Evolutionary conservation across 2,329 filamentous ascomycete species (phyloP), one percentile per base, ranked within the genome.

Genomic region (Fusarium dimerum): DNA sequence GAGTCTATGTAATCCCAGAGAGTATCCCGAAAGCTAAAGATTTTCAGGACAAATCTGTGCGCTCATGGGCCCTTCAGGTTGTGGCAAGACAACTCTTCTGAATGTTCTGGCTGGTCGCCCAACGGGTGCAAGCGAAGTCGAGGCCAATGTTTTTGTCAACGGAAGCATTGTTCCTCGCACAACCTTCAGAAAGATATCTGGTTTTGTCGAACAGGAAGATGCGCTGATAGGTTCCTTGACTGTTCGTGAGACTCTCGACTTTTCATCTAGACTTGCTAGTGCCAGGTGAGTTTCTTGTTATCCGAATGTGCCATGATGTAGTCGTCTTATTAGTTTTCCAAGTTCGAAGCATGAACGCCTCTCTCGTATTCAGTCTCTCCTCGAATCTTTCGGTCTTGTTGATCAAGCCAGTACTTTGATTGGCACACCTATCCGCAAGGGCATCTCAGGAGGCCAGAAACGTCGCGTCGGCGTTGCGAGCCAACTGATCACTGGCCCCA

Each of bases 151-250:
- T 3, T 77, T 83, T 2, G 77, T 78, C 30, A 92, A 94, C 68
- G 88, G 88, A 30, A 68, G 66, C 2, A 64, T 71, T 5, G 72
- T 84, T 4, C 78, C 83, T 1, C 71, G 76, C 8, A 68, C 76
- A 8, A 74, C 75, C 0, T 87, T 93, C 60, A 82, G 84, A 16
- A 77, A 82, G 44, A 77, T 93, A 45, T 87, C 83, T 49, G 84
- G 84, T 43, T 95, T 92, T 66, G 91, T 95, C 18, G 91, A 96
- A 74, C 91, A 96, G 69, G 90, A 95, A 59, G 91, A 96, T 75
- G 87, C 89, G 1, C 78, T 95, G 12, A 88, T 93, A 46, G 91
- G 90, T 5, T 87, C 87, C 1, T 76, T 95, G 58, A 95, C 90
- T 0, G 89, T 93, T 9, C 78, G 81, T 29, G 91, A 95, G 74